A percentile compares a stretch with the other conserved stretches of the same genome.
phyloP scores from a whole-genome alignment of 129 eudicot species.

The Ambrosia artemisiifolia region DNA sequence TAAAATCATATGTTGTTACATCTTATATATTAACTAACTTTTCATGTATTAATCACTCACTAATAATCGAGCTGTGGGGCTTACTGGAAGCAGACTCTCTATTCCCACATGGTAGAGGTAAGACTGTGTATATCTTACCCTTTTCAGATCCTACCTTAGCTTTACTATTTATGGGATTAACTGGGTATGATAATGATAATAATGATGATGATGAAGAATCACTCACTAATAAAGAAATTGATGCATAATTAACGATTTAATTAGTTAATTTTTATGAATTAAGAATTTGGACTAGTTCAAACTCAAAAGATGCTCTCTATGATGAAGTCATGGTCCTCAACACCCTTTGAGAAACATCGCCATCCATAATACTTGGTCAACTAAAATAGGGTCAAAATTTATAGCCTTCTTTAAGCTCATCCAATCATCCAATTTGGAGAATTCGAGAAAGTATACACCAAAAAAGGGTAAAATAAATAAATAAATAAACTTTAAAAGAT shows the following conservation, averaged over 20 bases:
- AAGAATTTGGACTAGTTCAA: conserved; percentile 27
- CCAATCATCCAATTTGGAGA: conserved; percentile 27
- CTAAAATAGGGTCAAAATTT: conserved; percentile 22
- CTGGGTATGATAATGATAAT: no score
- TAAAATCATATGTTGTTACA: background rate
- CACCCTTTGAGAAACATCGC: conserved; percentile 37
- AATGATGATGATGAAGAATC: no score
- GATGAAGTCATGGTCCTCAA: conserved; percentile 38
- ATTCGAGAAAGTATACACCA: conserved; percentile 25
- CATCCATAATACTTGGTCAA: conserved; percentile 37
- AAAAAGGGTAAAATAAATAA: conserved; percentile 13
- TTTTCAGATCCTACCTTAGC: no score
- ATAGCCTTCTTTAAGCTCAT: conserved; percentile 29
- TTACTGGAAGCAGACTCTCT: no score
- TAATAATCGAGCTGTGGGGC: no score
- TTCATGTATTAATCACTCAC: background rate
- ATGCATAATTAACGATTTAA: background rate
- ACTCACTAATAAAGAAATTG: background rate
- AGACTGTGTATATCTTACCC: no score
- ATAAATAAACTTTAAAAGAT: conserved; percentile 15
- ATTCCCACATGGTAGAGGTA: no score
- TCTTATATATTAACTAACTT: background rate
- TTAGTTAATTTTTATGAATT: background rate
- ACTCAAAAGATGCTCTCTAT: conserved; percentile 29
- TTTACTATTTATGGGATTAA: no score